Conservation (phyloP, 78 protist genomes). For the Cavenderia fasciculata region DNA sequence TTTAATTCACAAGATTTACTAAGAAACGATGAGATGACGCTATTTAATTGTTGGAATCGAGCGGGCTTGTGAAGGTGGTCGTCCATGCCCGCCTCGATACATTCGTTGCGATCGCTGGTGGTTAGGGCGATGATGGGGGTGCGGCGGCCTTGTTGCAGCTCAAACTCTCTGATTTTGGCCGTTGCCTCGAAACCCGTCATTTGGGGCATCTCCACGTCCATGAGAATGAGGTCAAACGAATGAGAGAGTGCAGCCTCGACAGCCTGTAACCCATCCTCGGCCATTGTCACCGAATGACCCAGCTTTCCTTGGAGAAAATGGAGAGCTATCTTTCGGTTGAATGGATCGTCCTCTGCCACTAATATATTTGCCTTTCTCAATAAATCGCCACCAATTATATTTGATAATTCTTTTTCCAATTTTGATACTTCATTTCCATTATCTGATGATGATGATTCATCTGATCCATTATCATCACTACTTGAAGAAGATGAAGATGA, state of each 20-base stretch:
- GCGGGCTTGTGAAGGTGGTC: slow-evolving; percentile 59
- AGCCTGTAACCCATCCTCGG: slow-evolving; percentile 56
- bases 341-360: slow-evolving; percentile 57
- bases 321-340: slow-evolving; percentile 35
- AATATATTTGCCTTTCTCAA: slow-evolving; percentile 68
- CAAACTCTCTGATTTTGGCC: slow-evolving; percentile 32
- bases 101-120: slow-evolving; percentile 6
- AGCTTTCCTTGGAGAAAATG: slow-evolving; percentile 18
- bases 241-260: neutral
- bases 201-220: slow-evolving; percentile 64
- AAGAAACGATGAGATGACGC: no score
- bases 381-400: no score
- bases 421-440: no score
- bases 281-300: slow-evolving; percentile 33
- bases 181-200: slow-evolving; percentile 61
- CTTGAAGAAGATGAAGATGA: no score
- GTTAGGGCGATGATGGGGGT: slow-evolving; percentile 56
- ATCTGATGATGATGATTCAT: no score
- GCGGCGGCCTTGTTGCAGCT: neutral
- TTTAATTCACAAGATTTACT: no score
- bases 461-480: no score
- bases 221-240: slow-evolving; percentile 33
- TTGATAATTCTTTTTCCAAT: no score
- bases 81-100: slow-evolving; percentile 56
- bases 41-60: slow-evolving; percentile 20